Percentiles rank a stretch among this genome's conserved stretches.
Conservation (phyloP, 495 filamentous ascomycete species). For the Penicillium malachiteum region DNA sequence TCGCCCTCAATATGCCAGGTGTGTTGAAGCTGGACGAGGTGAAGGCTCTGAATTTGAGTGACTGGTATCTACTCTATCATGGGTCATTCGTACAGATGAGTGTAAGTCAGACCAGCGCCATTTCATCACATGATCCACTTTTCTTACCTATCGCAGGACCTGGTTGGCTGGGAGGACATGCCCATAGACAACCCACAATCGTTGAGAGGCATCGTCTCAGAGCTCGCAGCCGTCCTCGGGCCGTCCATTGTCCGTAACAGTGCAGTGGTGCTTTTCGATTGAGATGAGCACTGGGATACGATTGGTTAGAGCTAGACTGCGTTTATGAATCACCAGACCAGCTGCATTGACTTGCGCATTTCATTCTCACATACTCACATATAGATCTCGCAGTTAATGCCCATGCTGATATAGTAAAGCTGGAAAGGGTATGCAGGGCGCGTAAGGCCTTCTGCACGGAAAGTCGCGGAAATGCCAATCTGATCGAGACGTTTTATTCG, state of each 20-base stretch:
- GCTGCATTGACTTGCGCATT: background rate
- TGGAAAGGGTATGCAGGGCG: too few species aligned
- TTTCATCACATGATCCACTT: constrained; percentile 20
- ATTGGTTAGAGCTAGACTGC: background rate
- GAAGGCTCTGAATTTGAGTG: constrained; percentile 58
- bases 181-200: constrained; percentile 48
- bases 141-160: constrained; percentile 42
- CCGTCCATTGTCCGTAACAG: constrained; percentile 59
- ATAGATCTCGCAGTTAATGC: too few species aligned
- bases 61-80: constrained; percentile 48
- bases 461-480: too few species aligned
- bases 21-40: constrained; percentile 66
- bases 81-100: constrained; percentile 44
- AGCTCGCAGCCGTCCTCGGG: constrained; percentile 76
- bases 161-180: constrained; percentile 67
- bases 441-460: too few species aligned
- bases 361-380: too few species aligned
- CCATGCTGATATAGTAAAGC: too few species aligned
- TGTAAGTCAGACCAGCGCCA: constrained; percentile 23
- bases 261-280: constrained; percentile 46
- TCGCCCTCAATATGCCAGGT: constrained; percentile 74
- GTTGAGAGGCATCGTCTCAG: constrained; percentile 67
- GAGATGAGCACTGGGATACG: background rate
- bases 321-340: background rate
- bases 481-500: too few species aligned